Percentiles rank a stretch among this genome's conserved stretches.
Evolutionary conservation across 1,284 basidiomycete species (phyloP).

Genomic region (Leucoagaricus sp.): DNA sequence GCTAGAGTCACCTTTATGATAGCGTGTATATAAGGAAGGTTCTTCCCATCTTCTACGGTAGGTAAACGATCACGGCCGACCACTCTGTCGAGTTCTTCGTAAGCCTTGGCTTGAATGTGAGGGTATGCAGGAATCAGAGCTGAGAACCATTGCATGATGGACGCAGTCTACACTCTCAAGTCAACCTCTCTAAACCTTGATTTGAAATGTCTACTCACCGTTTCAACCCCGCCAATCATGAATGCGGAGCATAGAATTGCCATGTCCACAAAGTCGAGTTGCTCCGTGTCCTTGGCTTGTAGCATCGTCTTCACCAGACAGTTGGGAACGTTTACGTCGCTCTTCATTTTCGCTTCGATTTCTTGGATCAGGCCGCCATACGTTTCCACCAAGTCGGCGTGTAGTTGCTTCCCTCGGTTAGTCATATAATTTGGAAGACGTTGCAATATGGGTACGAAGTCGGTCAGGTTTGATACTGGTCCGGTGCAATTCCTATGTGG

Average conservation of each 20-base stretch:
- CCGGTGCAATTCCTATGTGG: conserved; percentile 32
- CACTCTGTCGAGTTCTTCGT: conserved; percentile 29
- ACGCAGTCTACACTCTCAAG: conserved; percentile 27
- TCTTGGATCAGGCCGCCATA: conserved; percentile 39
- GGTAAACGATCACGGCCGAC: conserved; percentile 31
- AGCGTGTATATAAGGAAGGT: conserved; percentile 27
- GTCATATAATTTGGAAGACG: conserved; percentile 34
- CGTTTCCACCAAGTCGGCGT: conserved; percentile 32
- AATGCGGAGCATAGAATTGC: conserved; percentile 39
- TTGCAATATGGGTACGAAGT: conserved; percentile 42
- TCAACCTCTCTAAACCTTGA: neutral
- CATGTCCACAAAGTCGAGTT: conserved; percentile 38
- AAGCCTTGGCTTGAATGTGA: conserved; percentile 28
- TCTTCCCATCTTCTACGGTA: conserved; percentile 27
- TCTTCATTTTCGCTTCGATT: conserved; percentile 32
- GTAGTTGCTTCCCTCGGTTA: conserved; percentile 32
- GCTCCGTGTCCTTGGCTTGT: conserved; percentile 27
- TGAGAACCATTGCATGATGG: conserved; percentile 37
- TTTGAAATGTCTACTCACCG: conserved; percentile 24
- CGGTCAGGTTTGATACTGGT: conserved; percentile 41
- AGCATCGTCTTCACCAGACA: conserved; percentile 38
- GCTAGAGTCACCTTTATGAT: conserved; percentile 22
- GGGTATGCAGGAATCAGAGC: conserved; percentile 34
- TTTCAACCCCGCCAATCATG: conserved; percentile 42
- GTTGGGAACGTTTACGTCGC: conserved; percentile 37